Evolutionary conservation across 495 filamentous ascomycete genomes (phyloP).

Genomic region (Trichocladium antarcticum): DNA sequence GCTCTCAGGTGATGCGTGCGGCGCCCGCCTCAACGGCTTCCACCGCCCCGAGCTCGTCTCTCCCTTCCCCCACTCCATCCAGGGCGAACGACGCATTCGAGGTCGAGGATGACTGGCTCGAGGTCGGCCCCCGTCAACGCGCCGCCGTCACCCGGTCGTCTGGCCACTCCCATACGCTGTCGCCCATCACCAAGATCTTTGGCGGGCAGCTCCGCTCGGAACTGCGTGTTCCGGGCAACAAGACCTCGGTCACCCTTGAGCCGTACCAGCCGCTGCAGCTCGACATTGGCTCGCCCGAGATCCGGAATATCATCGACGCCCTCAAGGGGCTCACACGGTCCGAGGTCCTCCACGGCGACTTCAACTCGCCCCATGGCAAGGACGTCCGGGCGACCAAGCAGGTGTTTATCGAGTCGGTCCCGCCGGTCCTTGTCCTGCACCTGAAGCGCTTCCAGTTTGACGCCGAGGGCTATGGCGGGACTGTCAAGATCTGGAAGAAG

Average conservation of each 20-base stretch:
- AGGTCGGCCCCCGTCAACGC: slow-evolving; percentile 88
- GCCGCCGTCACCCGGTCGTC: slow-evolving; percentile 79
- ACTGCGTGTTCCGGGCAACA: slow-evolving; percentile 73
- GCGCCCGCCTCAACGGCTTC: slow-evolving; percentile 32
- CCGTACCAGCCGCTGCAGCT: slow-evolving; percentile 91
- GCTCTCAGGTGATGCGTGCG: slow-evolving; percentile 58
- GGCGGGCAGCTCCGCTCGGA: slow-evolving; percentile 87
- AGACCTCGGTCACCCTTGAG: slow-evolving; percentile 81
- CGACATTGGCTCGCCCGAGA: slow-evolving; percentile 74
- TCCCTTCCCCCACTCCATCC: slow-evolving; percentile 29
- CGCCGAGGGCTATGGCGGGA: slow-evolving; percentile 67
- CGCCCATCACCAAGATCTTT: slow-evolving; percentile 88
- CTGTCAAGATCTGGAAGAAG: slow-evolving; percentile 98
- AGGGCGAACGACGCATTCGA: slow-evolving; percentile 32
- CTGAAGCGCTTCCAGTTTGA: slow-evolving; percentile 97
- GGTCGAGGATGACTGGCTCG: slow-evolving; percentile 61
- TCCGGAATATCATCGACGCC: slow-evolving; percentile 86
- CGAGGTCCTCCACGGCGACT: slow-evolving; percentile 78
- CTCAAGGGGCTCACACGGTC: slow-evolving; percentile 71
- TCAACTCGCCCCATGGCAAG: slow-evolving; percentile 68
- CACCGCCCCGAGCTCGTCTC: slow-evolving; percentile 30
- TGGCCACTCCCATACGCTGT: slow-evolving; percentile 57
- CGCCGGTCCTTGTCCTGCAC: slow-evolving; percentile 87
- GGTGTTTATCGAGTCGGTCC: slow-evolving; percentile 84
- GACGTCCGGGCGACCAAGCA: slow-evolving; percentile 79